Evolutionary conservation across 352 stramenopile genomes (phyloP), one percentile per base, ranked within the genome.

Genomic region (Peronospora belbahrii): DNA sequence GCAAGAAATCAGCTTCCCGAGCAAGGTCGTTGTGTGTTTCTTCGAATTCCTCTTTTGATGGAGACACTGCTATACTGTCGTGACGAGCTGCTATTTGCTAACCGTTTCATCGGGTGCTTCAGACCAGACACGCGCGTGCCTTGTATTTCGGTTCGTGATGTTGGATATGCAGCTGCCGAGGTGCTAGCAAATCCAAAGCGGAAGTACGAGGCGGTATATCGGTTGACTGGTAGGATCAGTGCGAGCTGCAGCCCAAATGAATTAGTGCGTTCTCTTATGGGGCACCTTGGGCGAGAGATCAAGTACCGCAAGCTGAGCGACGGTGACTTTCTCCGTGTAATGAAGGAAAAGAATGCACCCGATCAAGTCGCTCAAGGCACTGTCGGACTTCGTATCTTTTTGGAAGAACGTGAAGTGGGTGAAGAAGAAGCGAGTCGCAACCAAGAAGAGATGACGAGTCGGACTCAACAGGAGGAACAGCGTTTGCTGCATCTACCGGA

Each of bases 1-100:
- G 78, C 74, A n/a, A 56, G 72, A 24, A 58, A 30, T 15, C 18
- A 62, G 6, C 51, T 74, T 2, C 45, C 48, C 10, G 77, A 83
- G 38, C 48, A 24, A 45, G 52, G 59, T 6, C 56, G 64, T 27
- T 77, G 59, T 56, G 65, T 90, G 19, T 70, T 58, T 36, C 54
- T 90, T 13, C 72, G 78, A 1, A 70, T 88, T 41, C 78, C 78
- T 15, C 39, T 87, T 18, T 56, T 88, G 31, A 88, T 90, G 78
- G 78, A 90, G 49, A 82, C 73, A 18, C 54, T 88, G 23, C 54
- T 88, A 9, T 81, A 85, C 41, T 87, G 75, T 41, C 78, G 73
- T 15, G 75, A 88, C 25, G 78, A 89, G 43, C 62, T 90, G 25
- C 51, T 87, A 22, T 90, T 80, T 31, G 75, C 71, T 2, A 74